A percentile compares a stretch with the other conserved stretches of the same genome.
Evolutionary conservation across 805 yeast species (phyloP).

Genomic region (Starmera amethionina): DNA sequence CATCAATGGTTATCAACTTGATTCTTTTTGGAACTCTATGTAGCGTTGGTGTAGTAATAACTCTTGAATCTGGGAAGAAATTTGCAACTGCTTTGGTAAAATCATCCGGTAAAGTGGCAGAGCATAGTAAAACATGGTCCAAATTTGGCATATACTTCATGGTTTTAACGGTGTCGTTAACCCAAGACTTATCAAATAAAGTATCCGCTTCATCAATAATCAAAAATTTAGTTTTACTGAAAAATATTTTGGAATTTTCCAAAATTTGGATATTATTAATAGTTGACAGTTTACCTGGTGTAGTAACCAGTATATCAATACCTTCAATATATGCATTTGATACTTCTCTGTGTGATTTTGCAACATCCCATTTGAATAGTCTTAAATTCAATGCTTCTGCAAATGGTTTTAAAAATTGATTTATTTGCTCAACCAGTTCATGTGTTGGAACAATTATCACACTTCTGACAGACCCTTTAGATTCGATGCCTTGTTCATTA

Average conservation of each 20-base stretch:
- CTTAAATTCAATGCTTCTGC: slow-evolving; percentile 30
- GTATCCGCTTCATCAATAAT: slow-evolving; percentile 95
- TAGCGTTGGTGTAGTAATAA: slow-evolving; percentile 69
- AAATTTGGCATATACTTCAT: slow-evolving; percentile 42
- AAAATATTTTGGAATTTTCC: slow-evolving; percentile 26
- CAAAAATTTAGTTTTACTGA: slow-evolving; percentile 43
- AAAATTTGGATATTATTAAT: slow-evolving; percentile 26
- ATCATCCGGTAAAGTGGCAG: slow-evolving; percentile 83
- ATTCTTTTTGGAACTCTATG: slow-evolving; percentile 78
- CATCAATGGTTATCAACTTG: slow-evolving; percentile 66
- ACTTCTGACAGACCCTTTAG: slow-evolving; percentile 46
- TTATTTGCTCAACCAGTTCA: slow-evolving; percentile 79
- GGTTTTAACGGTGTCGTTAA: slow-evolving; percentile 49
- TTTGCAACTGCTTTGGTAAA: slow-evolving; percentile 53
- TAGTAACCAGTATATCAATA: slow-evolving; percentile 73
- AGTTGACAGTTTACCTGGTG: slow-evolving; percentile 62
- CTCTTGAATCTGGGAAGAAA: slow-evolving; percentile 54
- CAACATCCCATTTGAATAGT: slow-evolving; percentile 52
- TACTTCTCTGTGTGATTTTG: slow-evolving; percentile 44
- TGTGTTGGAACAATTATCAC: slow-evolving; percentile 84
- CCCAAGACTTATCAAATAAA: slow-evolving; percentile 72
- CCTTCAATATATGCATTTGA: slow-evolving; percentile 37
- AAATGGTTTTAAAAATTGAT: slow-evolving; percentile 26
- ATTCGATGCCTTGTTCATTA: slow-evolving; percentile 22
- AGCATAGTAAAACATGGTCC: slow-evolving; percentile 62